Evolutionary conservation across 2,329 filamentous ascomycete genomes (phyloP).

Genomic region (Eurotiales sp.): DNA sequence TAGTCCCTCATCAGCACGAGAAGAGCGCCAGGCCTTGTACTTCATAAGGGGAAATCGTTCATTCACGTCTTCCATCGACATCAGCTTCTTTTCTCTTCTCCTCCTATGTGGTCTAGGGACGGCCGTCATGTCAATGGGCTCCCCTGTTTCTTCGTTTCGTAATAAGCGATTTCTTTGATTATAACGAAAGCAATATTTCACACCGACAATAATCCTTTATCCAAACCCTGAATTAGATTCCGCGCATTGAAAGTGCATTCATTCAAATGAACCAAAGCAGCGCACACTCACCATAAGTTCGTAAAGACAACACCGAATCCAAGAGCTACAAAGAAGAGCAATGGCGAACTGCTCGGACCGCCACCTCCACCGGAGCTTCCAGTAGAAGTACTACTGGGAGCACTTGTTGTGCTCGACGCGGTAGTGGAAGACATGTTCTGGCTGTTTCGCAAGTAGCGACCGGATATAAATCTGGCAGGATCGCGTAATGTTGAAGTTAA

Average conservation of each 20-base stretch:
- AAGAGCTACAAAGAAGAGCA: conserved; percentile 90
- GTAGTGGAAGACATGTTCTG: conserved; percentile 9
- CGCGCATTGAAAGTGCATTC: neutral
- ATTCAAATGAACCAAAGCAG: neutral
- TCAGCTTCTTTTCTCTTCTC: conserved; percentile 93
- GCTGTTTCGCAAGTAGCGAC: neutral
- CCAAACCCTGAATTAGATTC: neutral
- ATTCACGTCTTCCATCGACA: conserved; percentile 99
- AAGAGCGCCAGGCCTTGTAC: conserved; percentile 91
- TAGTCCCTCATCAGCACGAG: conserved; percentile 76
- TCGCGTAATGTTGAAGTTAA: neutral
- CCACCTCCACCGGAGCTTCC: conserved; percentile 17
- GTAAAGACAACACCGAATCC: conserved; percentile 98
- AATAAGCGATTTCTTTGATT: conserved; percentile 86
- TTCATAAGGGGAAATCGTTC: conserved; percentile 93
- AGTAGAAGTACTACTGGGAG: conserved; percentile 24
- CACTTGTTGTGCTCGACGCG: conserved; percentile 22
- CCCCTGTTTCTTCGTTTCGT: conserved; percentile 72
- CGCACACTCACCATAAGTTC: conserved; percentile 78
- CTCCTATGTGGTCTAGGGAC: conserved; percentile 83
- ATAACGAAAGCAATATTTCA: conserved; percentile 99
- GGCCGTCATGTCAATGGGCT: conserved; percentile 80
- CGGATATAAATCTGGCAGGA: neutral
- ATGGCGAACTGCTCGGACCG: conserved; percentile 64
- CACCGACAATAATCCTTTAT: conserved; percentile 93